A percentile compares a stretch with the other conserved stretches of the same genome.
These are phyloP conservation scores for Aphanomyces stellatus DNA, from an alignment of 352 stramenopile genomes.

Conservation along the genomic window DNA sequence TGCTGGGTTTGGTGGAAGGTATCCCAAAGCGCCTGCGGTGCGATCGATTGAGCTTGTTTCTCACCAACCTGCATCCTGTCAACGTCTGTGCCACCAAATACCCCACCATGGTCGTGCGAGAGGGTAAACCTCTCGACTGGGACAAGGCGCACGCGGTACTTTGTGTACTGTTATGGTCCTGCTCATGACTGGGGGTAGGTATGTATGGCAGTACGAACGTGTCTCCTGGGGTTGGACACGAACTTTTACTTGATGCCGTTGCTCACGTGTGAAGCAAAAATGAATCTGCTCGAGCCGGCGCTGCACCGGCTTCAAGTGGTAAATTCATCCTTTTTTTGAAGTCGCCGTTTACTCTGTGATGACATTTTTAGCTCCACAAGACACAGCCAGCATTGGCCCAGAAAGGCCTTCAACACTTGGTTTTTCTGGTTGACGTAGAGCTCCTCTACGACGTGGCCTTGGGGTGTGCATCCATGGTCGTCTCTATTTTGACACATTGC, in stretches of 20 bases:
- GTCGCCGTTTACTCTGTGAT: background rate
- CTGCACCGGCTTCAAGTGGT: constrained; percentile 7
- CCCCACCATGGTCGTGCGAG: constrained; percentile 14
- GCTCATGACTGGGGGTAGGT: too few relatives aligned
- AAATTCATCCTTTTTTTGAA: background rate
- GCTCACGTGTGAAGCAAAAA: constrained; percentile 37
- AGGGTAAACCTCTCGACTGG: constrained; percentile 29
- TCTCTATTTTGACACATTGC: background rate
- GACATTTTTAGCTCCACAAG: background rate
- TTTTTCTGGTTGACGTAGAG: constrained; percentile 63
- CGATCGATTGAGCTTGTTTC: constrained; percentile 62
- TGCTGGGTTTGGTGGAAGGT: background rate
- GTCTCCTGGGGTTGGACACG: constrained; percentile 28
- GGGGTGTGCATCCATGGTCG: constrained; percentile 17
- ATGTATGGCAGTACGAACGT: constrained; percentile 36
- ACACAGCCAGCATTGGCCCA: constrained; percentile 24
- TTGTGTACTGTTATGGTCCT: too few relatives aligned
- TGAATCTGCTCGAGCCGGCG: background rate
- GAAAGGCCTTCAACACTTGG: constrained; percentile 60
- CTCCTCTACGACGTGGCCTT: constrained; percentile 54
- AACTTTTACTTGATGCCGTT: constrained; percentile 52
- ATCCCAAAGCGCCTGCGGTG: constrained; percentile 33
- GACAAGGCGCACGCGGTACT: too few relatives aligned
- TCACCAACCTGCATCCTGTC: constrained; percentile 60
- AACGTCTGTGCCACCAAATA: constrained; percentile 73